Conservation (phyloP, 2,329 filamentous ascomycete genomes). For the Colletotrichum viniferum region DNA sequence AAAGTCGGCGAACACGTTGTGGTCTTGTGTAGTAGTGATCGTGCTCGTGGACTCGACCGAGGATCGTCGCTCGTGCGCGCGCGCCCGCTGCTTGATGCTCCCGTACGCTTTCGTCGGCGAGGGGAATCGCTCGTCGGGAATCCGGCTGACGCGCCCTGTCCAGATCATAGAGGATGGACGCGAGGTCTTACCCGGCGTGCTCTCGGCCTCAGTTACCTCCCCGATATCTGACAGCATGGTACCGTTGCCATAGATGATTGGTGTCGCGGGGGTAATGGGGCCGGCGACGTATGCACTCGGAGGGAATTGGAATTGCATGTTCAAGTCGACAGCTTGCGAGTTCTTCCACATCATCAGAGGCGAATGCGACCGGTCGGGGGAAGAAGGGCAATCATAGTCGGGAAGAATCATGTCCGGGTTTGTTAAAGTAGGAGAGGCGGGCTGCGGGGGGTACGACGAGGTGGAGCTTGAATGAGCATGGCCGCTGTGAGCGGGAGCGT, state of each 20-base stretch:
- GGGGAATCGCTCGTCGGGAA: conserved; percentile 30
- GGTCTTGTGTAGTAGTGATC: conserved; percentile 57
- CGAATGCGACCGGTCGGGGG: conserved; percentile 57
- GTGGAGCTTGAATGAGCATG: conserved; percentile 25
- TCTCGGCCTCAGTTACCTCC: conserved; percentile 60
- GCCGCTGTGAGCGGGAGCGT: conserved; percentile 12
- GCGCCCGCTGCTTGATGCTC: conserved; percentile 48
- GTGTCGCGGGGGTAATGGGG: conserved; percentile 59
- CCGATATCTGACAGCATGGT: conserved; percentile 73
- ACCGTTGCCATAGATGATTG: conserved; percentile 72
- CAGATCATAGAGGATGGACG: conserved; percentile 26
- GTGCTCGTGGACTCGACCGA: conserved; percentile 68
- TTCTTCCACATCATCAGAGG: conserved; percentile 58
- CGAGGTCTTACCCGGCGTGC: conserved; percentile 47
- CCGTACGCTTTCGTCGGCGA: conserved; percentile 52
- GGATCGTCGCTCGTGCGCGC: conserved; percentile 51
- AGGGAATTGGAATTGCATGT: conserved; percentile 45
- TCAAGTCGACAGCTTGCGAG: conserved; percentile 38
- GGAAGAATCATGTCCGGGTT: conserved; percentile 96
- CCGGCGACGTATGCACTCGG: conserved; percentile 46
- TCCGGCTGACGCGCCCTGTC: conserved; percentile 31
- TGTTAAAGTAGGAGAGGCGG: conserved; percentile 84
- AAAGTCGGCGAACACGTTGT: conserved; percentile 61
- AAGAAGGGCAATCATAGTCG: conserved; percentile 64
- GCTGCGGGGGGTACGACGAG: conserved; percentile 50